Evolutionary conservation across 106 monocot species (phyloP), one percentile per base, ranked within the genome.

Genomic region (Acorus calamus): DNA sequence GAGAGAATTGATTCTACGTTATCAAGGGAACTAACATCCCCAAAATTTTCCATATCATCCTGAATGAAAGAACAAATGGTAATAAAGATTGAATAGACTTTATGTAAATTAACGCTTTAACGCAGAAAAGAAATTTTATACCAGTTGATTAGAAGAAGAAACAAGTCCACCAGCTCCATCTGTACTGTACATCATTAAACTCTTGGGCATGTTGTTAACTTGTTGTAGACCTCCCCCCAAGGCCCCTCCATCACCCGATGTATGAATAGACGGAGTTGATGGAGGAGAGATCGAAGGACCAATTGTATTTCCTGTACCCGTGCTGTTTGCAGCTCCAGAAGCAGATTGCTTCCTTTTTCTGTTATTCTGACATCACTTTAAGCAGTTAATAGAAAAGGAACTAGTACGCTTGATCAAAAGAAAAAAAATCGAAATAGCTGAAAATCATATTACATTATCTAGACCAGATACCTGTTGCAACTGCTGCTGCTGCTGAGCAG

Each of bases 1-100:
- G 94, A 89, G 42, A 94, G 75, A 75, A 94, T 89, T 4, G 94
- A 94, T 55, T 94, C 94, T 53, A 94, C 94, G 80, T 94, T 86
- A 63, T 89, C 89, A 65, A 94, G 82, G 61, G 83, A 81, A 76
- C 79, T 88, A 72, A 88, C 88, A 79, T 94, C 89, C 3, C 65
- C 83, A 87, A 89, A 94, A 64, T 79, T 79, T 46, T 87, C 94
- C 69, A 94, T 74, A 51, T 84, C 85, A 89, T 89, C 94, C 94
- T 94, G 70, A 45, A 28, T 53, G 52, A 59, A 62, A 59, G 10
- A 57, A 58, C 11, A 58, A 6, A 58, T 53, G 0, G 3, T 41
- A 44, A 45, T 14, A 56, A 14, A 5, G 3, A 5, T 42, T 7
- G 9, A 8, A 73, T 46, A 50, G 45, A 59, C 42, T n/a, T 58